Percentiles rank a stretch among this genome's conserved stretches.
These are phyloP conservation scores for Fusarium lyarnte DNA, from an alignment of 2,329 filamentous ascomycete genomes.

Conservation along the genomic window DNA sequence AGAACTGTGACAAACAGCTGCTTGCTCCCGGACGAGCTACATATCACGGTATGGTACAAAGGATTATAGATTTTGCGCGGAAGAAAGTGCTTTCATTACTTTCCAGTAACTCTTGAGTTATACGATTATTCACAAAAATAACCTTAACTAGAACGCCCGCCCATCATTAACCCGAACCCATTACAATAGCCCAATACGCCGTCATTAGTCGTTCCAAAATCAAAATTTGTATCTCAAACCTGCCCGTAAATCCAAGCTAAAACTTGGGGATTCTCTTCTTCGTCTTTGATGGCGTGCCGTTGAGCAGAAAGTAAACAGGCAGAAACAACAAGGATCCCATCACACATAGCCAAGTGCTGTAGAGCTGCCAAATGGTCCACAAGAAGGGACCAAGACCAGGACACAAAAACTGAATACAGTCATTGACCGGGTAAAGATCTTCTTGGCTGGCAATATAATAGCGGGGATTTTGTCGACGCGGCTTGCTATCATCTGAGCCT, in stretches of 20 bases:
- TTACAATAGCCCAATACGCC: not conserved
- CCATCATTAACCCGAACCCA: not conserved
- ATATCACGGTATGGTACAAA: fast-evolving
- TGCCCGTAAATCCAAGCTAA: not conserved
- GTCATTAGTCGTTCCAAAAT: constrained; percentile 17
- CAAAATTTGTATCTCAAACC: not conserved
- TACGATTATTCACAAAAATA: not conserved
- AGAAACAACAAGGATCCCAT: constrained; percentile 60
- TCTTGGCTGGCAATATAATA: constrained; percentile 83
- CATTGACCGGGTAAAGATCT: constrained; percentile 81
- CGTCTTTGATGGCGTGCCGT: constrained; percentile 26
- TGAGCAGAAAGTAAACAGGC: constrained; percentile 49
- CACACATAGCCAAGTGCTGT: constrained; percentile 72
- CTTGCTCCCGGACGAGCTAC: too few relatives aligned
- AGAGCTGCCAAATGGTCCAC: constrained; percentile 67
- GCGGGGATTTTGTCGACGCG: constrained; percentile 36
- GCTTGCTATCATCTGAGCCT: constrained; percentile 21
- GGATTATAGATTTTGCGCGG: too few relatives aligned
- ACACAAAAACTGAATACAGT: constrained; percentile 77
- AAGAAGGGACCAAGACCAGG: constrained; percentile 67
- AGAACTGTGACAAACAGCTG: not conserved
- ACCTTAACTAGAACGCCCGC: not conserved
- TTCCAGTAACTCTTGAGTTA: not conserved
- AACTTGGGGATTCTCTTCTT: constrained; percentile 26
- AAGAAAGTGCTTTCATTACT: not conserved